These are phyloP conservation scores for Pichia kluyveri DNA, from an alignment of 805 yeast species.

Conservation along the genomic window DNA sequence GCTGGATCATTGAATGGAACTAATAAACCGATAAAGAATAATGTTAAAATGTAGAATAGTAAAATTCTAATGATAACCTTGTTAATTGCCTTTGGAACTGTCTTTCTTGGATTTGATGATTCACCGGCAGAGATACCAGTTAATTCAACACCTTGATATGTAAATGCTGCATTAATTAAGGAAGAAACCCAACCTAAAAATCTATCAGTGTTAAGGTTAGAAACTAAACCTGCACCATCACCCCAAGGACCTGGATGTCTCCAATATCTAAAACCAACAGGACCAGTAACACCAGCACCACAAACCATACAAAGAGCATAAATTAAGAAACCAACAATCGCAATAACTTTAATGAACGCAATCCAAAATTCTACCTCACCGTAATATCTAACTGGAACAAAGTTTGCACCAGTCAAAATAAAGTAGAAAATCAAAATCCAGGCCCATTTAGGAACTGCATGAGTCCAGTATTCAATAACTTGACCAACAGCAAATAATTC, in stretches of 20 bases:
- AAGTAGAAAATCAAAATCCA: conserved; percentile 66
- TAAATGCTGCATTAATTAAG: conserved; percentile 63
- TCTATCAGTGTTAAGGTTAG: conserved; percentile 41
- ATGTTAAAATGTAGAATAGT: conserved; percentile 54
- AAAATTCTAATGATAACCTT: conserved; percentile 60
- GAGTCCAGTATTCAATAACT: conserved; percentile 57
- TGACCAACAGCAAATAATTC: conserved; percentile 69
- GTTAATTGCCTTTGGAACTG: conserved; percentile 65
- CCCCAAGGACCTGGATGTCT: conserved; percentile 70
- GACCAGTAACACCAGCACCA: conserved; percentile 62
- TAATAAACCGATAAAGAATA: conserved; percentile 60
- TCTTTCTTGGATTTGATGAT: conserved; percentile 55
- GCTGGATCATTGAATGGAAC: conserved; percentile 61
- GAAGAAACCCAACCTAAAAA: conserved; percentile 66
- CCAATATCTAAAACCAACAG: conserved; percentile 76
- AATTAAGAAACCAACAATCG: conserved; percentile 59
- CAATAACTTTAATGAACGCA: conserved; percentile 55
- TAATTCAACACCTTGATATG: conserved; percentile 72
- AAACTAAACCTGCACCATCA: conserved; percentile 43
- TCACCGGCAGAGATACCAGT: conserved; percentile 74
- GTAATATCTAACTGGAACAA: conserved; percentile 59
- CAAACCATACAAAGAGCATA: conserved; percentile 65
- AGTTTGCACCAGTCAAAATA: conserved; percentile 41
- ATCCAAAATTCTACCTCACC: conserved; percentile 77
- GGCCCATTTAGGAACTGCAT: conserved; percentile 58